A percentile compares a stretch with the other conserved stretches of the same genome.
Conservation (phyloP, 768 basidiomycete species). For the Dentipellis sp. region DNA sequence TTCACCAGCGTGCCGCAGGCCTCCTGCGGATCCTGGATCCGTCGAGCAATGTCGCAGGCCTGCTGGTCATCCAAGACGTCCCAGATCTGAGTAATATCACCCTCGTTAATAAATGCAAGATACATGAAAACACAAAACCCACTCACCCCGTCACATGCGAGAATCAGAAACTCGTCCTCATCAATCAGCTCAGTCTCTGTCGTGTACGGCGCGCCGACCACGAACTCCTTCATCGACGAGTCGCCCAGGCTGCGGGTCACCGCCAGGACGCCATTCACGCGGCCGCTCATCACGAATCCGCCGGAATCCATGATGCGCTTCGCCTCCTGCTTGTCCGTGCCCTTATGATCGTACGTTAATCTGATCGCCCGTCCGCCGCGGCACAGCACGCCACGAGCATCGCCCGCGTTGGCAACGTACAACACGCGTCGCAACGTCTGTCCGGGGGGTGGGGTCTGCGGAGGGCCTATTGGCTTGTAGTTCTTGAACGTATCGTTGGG, state of each 20-base stretch:
- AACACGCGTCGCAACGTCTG: constrained; percentile 59
- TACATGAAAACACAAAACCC: not conserved
- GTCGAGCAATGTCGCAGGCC: constrained; percentile 78
- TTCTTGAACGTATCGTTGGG: constrained; percentile 1
- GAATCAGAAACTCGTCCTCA: constrained; percentile 88
- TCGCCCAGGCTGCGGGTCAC: constrained; percentile 96
- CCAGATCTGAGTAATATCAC: constrained; percentile 73
- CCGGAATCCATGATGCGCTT: constrained; percentile 97
- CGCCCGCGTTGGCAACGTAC: constrained; percentile 95
- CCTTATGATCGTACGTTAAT: constrained; percentile 98
- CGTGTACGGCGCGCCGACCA: constrained; percentile 95
- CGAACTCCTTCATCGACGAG: constrained; percentile 98
- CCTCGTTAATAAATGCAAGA: not conserved
- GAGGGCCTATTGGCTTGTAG: constrained; percentile 11
- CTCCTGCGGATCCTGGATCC: constrained; percentile 66
- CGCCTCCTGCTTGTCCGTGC: constrained; percentile 92
- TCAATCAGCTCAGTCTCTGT: constrained; percentile 92
- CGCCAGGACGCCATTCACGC: constrained; percentile 95
- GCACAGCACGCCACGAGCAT: constrained; percentile 90
- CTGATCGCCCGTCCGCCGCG: constrained; percentile 85
- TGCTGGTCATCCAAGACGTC: constrained; percentile 89
- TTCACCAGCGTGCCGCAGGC: constrained; percentile 71
- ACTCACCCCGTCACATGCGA: constrained; percentile 96
- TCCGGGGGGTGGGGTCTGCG: constrained; percentile 13
- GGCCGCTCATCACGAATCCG: constrained; percentile 97